These are phyloP conservation scores for Boechera stricta DNA, from an alignment of 345 rosid genomes.

Conservation along the genomic window DNA sequence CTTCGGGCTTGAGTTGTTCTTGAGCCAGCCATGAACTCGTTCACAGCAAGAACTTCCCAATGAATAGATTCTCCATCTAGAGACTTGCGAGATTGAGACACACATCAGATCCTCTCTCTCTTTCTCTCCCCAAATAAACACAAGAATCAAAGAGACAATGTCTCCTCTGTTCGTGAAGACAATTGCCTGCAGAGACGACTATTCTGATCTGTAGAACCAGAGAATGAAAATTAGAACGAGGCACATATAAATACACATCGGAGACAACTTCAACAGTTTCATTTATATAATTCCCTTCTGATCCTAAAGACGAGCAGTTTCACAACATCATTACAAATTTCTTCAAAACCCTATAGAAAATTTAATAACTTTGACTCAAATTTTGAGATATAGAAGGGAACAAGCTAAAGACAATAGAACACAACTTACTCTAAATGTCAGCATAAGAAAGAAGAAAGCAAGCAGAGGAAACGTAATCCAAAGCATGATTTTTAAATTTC, in stretches of 20 bases:
- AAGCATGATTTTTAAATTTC: background rate
- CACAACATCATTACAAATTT: background rate
- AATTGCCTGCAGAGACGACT: constrained; percentile 23
- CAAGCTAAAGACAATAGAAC: background rate
- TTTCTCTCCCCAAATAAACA: background rate
- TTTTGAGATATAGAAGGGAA: background rate
- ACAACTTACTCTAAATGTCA: constrained; percentile 2
- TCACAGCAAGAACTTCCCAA: constrained; percentile 56
- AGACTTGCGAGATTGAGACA: constrained; percentile 66
- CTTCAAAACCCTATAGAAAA: background rate
- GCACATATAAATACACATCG: background rate
- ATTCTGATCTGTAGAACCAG: constrained; percentile 41
- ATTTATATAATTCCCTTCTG: background rate
- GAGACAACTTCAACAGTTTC: background rate
- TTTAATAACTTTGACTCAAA: constrained; percentile 3
- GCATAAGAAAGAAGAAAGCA: constrained; percentile 14
- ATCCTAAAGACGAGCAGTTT: background rate
- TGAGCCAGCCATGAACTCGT: constrained; percentile 49
- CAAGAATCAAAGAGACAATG: constrained; percentile 50
- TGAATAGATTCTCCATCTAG: constrained; percentile 58
- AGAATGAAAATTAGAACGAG: constrained; percentile 16
- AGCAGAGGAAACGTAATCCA: background rate
- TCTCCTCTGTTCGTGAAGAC: constrained; percentile 29
- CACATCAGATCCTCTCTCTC: constrained; percentile 50
- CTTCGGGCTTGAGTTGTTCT: constrained; percentile 46